These are phyloP conservation scores for Capsella bursapastoris DNA, from an alignment of 345 rosid genomes.

Conservation along the genomic window DNA sequence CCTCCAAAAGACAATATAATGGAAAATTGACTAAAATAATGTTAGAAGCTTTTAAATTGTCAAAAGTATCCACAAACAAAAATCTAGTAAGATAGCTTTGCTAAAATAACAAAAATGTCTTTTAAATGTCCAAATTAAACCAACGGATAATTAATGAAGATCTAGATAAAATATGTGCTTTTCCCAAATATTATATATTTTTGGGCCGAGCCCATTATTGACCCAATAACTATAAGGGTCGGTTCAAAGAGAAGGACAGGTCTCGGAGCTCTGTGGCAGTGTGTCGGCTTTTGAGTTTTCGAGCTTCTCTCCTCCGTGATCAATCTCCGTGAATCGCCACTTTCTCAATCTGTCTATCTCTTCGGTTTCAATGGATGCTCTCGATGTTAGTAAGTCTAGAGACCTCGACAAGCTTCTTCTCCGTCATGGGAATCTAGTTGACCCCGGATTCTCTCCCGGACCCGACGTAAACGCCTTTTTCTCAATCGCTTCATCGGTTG, in stretches of 20 bases:
- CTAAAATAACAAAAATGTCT: background rate
- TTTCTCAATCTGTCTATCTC: constrained; percentile 14
- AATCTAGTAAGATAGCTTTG: background rate
- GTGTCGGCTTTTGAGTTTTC: constrained; percentile 25
- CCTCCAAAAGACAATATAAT: background rate
- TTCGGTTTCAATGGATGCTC: constrained; percentile 55
- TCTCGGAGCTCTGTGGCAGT: constrained; percentile 34
- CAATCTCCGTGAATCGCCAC: constrained; percentile 36
- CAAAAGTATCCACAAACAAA: background rate
- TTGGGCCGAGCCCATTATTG: constrained; percentile 32
- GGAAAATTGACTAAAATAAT: background rate
- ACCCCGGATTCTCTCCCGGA: constrained; percentile 78
- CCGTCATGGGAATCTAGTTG: constrained; percentile 89
- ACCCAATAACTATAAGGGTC: constrained; percentile 27
- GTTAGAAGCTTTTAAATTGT: background rate
- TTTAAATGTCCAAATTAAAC: background rate
- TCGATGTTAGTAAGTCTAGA: constrained; percentile 65
- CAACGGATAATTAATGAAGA: background rate
- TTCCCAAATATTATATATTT: background rate
- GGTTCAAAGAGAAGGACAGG: background rate
- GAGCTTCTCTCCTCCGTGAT: constrained; percentile 37
- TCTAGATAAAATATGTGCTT: background rate
- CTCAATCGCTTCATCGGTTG: constrained; percentile 14
- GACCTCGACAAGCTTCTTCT: constrained; percentile 97
- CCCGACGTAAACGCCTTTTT: constrained; percentile 46